A percentile compares a stretch with the other conserved stretches of the same genome.
These are phyloP conservation scores for Butyriboletus loyo DNA, from an alignment of 768 basidiomycete genomes.

Conservation along the genomic window DNA sequence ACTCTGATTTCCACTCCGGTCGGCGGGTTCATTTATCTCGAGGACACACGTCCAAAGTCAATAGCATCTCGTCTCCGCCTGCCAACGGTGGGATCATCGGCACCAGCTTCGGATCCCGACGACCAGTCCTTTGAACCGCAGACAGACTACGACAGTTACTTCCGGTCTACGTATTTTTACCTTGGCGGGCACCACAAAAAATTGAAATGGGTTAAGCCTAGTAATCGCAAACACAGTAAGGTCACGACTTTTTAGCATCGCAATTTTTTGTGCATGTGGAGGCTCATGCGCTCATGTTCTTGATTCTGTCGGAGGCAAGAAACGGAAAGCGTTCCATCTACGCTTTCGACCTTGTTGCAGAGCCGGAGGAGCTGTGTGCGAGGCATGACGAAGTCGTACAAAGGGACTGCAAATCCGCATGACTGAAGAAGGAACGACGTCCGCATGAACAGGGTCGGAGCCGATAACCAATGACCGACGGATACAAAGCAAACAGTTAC, in stretches of 20 bases:
- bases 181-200: too few relatives aligned
- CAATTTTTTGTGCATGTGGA: background rate
- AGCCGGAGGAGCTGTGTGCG: slow-evolving; percentile 49
- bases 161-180: too few relatives aligned
- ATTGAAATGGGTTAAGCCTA: too few relatives aligned
- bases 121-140: too few relatives aligned
- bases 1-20: too few relatives aligned
- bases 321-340: slow-evolving; percentile 32
- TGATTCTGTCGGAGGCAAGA: background rate
- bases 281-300: background rate
- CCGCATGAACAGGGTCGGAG: background rate
- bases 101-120: too few relatives aligned
- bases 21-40: too few relatives aligned
- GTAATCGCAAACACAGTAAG: too few relatives aligned
- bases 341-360: slow-evolving; percentile 38
- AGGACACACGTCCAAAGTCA: too few relatives aligned
- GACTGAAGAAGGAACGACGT: slow-evolving; percentile 41
- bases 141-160: too few relatives aligned
- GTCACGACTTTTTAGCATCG: background rate
- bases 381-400: slow-evolving; percentile 55
- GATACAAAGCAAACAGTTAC: background rate
- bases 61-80: too few relatives aligned
- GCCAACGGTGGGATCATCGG: too few relatives aligned
- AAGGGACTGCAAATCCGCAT: slow-evolving; percentile 64
- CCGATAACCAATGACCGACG: background rate